These are phyloP conservation scores for Primulina huaijiensis DNA, from an alignment of 257 asterid species.

Conservation along the genomic window DNA sequence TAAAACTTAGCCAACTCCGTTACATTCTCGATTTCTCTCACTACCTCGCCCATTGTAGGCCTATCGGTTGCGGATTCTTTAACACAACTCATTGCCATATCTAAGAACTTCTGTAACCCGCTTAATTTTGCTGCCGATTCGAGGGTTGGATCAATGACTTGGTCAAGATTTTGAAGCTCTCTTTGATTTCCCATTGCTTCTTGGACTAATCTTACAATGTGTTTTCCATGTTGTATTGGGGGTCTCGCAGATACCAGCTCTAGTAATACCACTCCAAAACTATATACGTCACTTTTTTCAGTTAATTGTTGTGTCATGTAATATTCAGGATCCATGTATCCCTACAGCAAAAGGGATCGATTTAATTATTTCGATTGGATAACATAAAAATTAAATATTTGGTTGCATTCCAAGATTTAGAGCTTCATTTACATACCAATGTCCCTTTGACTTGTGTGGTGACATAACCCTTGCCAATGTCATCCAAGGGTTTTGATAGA, in stretches of 20 bases:
- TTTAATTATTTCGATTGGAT: background rate
- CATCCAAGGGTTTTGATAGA: slow-evolving; percentile 75
- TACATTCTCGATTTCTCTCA: slow-evolving; percentile 68
- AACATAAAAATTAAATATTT: background rate
- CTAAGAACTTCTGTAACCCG: slow-evolving; percentile 46
- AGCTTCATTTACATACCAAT: slow-evolving; percentile 45
- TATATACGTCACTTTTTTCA: slow-evolving; percentile 78
- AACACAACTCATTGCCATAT: slow-evolving; percentile 45
- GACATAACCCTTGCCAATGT: slow-evolving; percentile 68
- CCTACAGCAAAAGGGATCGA: slow-evolving; percentile 37
- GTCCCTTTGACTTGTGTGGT: slow-evolving; percentile 96
- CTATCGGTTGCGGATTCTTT: slow-evolving; percentile 56
- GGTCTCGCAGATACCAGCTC: slow-evolving; percentile 64
- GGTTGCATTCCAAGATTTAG: background rate
- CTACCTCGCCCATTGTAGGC: slow-evolving; percentile 83
- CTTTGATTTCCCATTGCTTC: slow-evolving; percentile 40
- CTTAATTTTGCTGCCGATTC: slow-evolving; percentile 35
- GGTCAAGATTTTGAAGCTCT: slow-evolving; percentile 28
- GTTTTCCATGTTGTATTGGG: slow-evolving; percentile 75
- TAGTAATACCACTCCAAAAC: slow-evolving; percentile 73
- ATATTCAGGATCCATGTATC: slow-evolving; percentile 90
- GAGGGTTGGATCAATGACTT: slow-evolving; percentile 50
- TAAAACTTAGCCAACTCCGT: slow-evolving; percentile 39
- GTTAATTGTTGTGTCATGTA: slow-evolving; percentile 88
- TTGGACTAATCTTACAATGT: slow-evolving; percentile 64